These are phyloP conservation scores for Eucalyptus fibrosa DNA, from an alignment of 345 rosid species.

Conservation along the genomic window DNA sequence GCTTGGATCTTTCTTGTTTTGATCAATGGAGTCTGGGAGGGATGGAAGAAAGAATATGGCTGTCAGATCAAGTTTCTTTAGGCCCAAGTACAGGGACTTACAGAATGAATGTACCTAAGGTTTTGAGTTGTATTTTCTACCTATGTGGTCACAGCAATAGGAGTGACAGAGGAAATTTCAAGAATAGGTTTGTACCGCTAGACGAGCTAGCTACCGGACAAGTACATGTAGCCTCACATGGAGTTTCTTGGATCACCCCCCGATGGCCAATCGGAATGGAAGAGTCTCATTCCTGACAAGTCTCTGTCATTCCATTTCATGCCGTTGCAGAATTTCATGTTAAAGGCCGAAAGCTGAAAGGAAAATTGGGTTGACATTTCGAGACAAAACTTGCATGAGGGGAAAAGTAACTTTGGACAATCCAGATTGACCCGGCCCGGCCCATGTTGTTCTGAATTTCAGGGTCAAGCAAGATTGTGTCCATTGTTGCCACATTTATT, in stretches of 20 bases:
- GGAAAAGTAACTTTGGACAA: not conserved
- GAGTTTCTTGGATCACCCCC: not conserved
- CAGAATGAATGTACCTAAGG: not conserved
- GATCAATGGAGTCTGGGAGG: not conserved
- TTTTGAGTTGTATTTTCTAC: not conserved
- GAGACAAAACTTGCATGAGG: not conserved
- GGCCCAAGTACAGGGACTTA: not conserved
- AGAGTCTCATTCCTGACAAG: not conserved
- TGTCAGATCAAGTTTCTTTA: not conserved
- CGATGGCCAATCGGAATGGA: not conserved
- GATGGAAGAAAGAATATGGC: not conserved
- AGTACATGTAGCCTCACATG: not conserved
- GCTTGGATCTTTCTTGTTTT: not conserved
- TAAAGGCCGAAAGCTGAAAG: not conserved
- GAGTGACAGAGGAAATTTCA: not conserved
- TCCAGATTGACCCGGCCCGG: not conserved
- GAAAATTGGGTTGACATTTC: not conserved
- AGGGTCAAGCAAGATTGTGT: not conserved
- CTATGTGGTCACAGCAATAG: not conserved
- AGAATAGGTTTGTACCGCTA: not conserved
- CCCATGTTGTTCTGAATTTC: not conserved
- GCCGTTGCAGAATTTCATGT: not conserved
- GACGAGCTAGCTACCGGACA: not conserved
- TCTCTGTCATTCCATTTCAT: not conserved
- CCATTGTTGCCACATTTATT: not conserved